Base-by-base conservation (phyloP, 1,139 yeast genomes). In the Diutina scorzettiae region DNA sequence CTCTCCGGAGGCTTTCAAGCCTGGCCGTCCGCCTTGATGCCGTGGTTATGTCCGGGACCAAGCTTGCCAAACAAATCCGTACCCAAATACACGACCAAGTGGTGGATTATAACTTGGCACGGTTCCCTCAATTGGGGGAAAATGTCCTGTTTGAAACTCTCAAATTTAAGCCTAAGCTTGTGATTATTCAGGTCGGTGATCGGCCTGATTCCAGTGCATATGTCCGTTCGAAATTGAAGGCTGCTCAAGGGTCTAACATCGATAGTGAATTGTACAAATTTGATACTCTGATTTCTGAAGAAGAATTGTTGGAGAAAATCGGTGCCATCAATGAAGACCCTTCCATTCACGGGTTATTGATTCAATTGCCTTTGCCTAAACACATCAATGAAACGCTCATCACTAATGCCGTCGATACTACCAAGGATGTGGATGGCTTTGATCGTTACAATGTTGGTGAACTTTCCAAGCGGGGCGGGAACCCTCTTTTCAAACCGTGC, bases 351-450 rank as follows among this genome's bases (percentile, higher is more conserved):
- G 93, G 91, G 17, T 59, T 82, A 24, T 64, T 82, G 51, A 73
- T 82, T 45, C 93, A 82, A 59, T 65, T 82, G 45, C 93, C 93
- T 2, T 62, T 82, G 47, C 93, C 93, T 40, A 58, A 66, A 43
- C 87, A 80, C 54, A 63, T 82, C 43, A 73, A 81, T 53, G 89
- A 81, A 60, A 75, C 82, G 21, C 56, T 61, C 41, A 68, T 82
- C 44, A 81, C 93, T 28, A 79, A 81, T 56, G 65, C 82, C 2
- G 91, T 82, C 12, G 62, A 68, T 14, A 75, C 76, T 39, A 77
- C 71, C 42, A 82, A 82, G 55, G 93, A 82, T 53, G 89, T 82
- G 28, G 93, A 82, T 60, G 93, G 93, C 1, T 81, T 82, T 53
- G 82, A 79, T 43, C 77, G 83, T 48, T 72, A 69, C 57, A 82